phyloP scores from a whole-genome alignment of 2,329 filamentous ascomycete genomes.

The Penicillium nordicum region DNA sequence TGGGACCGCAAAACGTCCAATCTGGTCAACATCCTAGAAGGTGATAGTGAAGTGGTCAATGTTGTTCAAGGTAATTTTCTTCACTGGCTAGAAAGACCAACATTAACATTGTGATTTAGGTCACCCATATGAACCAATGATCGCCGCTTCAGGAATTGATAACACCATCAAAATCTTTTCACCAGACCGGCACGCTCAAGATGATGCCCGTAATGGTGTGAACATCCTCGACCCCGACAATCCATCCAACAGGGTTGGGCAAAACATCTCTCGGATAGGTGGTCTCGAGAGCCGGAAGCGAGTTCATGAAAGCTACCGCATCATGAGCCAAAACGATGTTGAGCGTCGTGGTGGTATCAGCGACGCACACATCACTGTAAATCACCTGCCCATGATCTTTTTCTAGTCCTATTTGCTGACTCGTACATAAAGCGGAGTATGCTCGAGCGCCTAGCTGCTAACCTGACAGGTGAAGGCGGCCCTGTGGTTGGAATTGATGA shows the following conservation, averaged over 20 bases:
- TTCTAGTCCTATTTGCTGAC: slow-evolving; percentile 3
- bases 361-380: slow-evolving; percentile 56
- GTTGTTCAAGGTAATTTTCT: slow-evolving; percentile 56
- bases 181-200: slow-evolving; percentile 56
- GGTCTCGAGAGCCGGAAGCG: slow-evolving; percentile 57
- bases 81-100: background rate
- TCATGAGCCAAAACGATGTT: slow-evolving; percentile 61
- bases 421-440: slow-evolving; percentile 42
- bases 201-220: slow-evolving; percentile 54
- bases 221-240: slow-evolving; percentile 54
- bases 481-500: slow-evolving; percentile 24
- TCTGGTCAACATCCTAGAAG: slow-evolving; percentile 63
- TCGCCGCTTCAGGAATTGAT: slow-evolving; percentile 66
- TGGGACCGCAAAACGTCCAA: slow-evolving; percentile 63
- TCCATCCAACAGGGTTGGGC: slow-evolving; percentile 34
- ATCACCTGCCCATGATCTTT: slow-evolving; percentile 18
- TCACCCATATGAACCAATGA: slow-evolving; percentile 64
- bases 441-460: slow-evolving; percentile 45
- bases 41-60: slow-evolving; percentile 67
- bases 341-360: slow-evolving; percentile 56
- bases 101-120: slow-evolving; percentile 37
- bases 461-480: slow-evolving; percentile 36
- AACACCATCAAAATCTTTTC: slow-evolving; percentile 68
- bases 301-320: slow-evolving; percentile 59
- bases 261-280: slow-evolving; percentile 25